A percentile compares a stretch with the other conserved stretches of the same genome.
Conservation (phyloP, 192 early-diverging fungal species). For the Chytriomyces hyalinus region DNA sequence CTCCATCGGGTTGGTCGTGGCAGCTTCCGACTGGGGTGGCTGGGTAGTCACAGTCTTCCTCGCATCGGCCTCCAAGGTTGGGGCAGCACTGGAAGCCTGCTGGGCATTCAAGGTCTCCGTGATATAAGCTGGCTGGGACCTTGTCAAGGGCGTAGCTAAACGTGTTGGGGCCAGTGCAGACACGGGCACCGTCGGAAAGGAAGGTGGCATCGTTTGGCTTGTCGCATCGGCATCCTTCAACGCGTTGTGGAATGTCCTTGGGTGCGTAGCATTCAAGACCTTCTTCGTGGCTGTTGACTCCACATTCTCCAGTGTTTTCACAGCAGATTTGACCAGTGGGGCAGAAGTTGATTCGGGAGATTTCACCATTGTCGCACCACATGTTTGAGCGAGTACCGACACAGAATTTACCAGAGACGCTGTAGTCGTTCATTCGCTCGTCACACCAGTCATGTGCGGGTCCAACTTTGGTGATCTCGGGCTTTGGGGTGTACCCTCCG, state of each 20-base stretch:
- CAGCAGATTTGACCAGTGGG: constrained; percentile 15
- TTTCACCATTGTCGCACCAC: constrained; percentile 21
- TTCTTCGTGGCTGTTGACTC: neutral
- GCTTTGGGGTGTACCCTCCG: neutral
- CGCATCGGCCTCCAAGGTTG: constrained; percentile 21
- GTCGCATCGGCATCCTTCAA: neutral
- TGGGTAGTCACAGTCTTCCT: constrained; percentile 31
- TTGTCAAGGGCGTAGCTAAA: constrained; percentile 34
- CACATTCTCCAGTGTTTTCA: neutral
- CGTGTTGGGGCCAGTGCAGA: constrained; percentile 32
- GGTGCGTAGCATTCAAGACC: constrained; percentile 10
- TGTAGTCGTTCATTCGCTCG: constrained; percentile 1
- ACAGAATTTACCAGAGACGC: constrained; percentile 1
- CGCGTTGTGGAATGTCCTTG: constrained; percentile 18
- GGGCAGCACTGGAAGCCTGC: constrained; percentile 29
- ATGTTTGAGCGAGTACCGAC: neutral
- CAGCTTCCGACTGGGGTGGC: constrained; percentile 19
- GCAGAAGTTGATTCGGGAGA: constrained; percentile 6
- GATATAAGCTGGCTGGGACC: constrained; percentile 5
- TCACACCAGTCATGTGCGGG: neutral
- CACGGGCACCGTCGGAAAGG: constrained; percentile 26
- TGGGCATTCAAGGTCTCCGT: constrained; percentile 4
- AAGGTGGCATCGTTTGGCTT: neutral
- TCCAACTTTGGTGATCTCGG: neutral
- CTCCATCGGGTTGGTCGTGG: constrained; percentile 21